phyloP scores from a whole-genome alignment of 768 basidiomycete genomes.

The Roridomyces roridus region DNA sequence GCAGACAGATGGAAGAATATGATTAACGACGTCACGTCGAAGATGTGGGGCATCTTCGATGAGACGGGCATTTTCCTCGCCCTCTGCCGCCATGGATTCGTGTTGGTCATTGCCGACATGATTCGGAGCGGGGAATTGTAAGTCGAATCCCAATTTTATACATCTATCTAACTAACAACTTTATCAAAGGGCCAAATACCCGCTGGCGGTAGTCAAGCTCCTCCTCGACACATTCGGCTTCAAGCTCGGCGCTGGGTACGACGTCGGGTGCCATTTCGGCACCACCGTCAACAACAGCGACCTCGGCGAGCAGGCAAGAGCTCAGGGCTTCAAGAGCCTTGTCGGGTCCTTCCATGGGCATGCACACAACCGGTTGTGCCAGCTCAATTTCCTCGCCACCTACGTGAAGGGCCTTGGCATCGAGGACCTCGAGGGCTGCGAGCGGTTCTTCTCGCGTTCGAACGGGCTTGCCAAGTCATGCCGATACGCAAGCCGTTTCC shows the following conservation, averaged over 20 bases:
- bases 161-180: background rate
- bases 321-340: background rate
- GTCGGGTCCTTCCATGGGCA: background rate
- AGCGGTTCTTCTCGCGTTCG: background rate
- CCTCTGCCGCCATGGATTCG: constrained; percentile 19
- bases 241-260: background rate
- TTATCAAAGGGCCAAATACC: background rate
- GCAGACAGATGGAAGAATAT: constrained; percentile 21
- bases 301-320: background rate
- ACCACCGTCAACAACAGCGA: background rate
- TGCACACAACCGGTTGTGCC: background rate
- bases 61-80: constrained; percentile 23
- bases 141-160: background rate
- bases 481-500: background rate
- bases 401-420: background rate
- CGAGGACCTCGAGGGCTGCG: background rate
- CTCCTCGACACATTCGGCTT: background rate
- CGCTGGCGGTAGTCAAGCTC: background rate
- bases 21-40: constrained; percentile 14
- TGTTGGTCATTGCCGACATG: constrained; percentile 16
- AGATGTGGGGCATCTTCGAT: constrained; percentile 22
- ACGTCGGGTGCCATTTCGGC: background rate
- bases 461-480: background rate
- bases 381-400: background rate
- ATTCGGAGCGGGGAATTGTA: constrained; percentile 3